A percentile compares a stretch with the other conserved stretches of the same genome.
phyloP scores from a whole-genome alignment of 257 asterid genomes.

The Oldenlandia corymbosa region DNA sequence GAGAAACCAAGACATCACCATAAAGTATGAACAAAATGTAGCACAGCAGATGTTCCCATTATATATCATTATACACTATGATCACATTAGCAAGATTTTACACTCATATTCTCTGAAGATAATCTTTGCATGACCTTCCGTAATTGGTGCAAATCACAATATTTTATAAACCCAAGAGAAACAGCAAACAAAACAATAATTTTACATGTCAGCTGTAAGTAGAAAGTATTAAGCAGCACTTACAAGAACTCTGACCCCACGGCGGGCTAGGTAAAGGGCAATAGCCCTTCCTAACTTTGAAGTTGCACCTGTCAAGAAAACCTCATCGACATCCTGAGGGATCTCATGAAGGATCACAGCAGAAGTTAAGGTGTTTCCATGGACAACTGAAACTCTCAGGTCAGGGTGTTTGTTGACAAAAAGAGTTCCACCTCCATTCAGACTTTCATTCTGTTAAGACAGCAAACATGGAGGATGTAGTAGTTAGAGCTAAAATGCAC shows the following conservation, averaged over 20 bases:
- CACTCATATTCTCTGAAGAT: background rate
- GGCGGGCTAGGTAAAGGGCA: constrained; percentile 70
- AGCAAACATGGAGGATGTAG: background rate
- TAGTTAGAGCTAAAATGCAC: background rate
- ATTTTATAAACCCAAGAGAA: too few species aligned
- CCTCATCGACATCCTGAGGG: constrained; percentile 65
- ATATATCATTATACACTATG: background rate
- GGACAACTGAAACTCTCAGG: constrained; percentile 80
- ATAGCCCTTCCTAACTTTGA: constrained; percentile 92
- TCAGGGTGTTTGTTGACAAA: constrained; percentile 68
- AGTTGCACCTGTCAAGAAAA: constrained; percentile 86
- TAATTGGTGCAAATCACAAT: too few species aligned
- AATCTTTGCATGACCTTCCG: background rate
- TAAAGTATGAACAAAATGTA: background rate
- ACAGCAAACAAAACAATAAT: background rate
- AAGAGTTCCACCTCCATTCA: constrained; percentile 84
- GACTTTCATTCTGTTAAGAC: constrained; percentile 57
- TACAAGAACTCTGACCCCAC: constrained; percentile 69
- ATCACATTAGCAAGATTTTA: background rate
- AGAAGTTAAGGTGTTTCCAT: constrained; percentile 91
- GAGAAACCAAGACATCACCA: background rate
- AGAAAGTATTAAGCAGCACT: constrained; percentile 10
- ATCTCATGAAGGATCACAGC: constrained; percentile 72
- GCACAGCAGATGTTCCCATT: background rate
- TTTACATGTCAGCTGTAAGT: background rate